These are phyloP conservation scores for Acanthochlamys bracteata DNA, from an alignment of 106 monocot genomes.

Conservation along the genomic window DNA sequence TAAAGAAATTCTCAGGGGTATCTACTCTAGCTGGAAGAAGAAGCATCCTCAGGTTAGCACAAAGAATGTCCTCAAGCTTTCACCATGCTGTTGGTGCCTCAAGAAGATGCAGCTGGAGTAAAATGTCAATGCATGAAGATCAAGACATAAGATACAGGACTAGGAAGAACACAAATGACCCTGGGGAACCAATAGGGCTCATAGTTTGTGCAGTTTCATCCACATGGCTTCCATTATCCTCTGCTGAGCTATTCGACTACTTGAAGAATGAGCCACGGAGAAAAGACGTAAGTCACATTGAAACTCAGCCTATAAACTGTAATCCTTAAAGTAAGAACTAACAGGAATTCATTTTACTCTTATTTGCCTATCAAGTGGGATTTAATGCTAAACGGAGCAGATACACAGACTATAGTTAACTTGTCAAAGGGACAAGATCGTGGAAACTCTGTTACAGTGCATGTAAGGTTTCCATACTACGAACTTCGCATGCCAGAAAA, in stretches of 20 bases:
- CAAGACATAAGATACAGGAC: conserved; percentile 38
- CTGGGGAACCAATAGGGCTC: conserved; percentile 41
- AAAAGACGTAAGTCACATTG: conserved; percentile 26
- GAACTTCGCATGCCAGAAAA: no score
- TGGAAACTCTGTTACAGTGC: conserved; percentile 38
- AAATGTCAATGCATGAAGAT: conserved; percentile 15
- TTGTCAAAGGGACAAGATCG: conserved; percentile 49
- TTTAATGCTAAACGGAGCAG: conserved; percentile 25
- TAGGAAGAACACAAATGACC: conserved; percentile 42
- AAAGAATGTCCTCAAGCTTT: conserved; percentile 41
- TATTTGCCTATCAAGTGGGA: conserved; percentile 43
- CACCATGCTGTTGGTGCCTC: conserved; percentile 27
- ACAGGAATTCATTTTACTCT: not conserved
- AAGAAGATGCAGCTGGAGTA: conserved; percentile 35
- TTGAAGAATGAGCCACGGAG: conserved; percentile 38
- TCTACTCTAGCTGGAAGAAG: conserved; percentile 45
- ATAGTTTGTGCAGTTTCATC: conserved; percentile 41
- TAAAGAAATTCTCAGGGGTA: conserved; percentile 33
- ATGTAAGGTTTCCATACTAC: conserved; percentile 42
- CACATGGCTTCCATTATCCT: conserved; percentile 36
- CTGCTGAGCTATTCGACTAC: conserved; percentile 33
- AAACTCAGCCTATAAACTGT: no score
- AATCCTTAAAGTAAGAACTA: not conserved
- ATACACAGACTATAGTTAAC: conserved; percentile 22
- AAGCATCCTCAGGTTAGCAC: conserved; percentile 49